Evolutionary conservation across 2,329 filamentous ascomycete species (phyloP).

Genomic region (Epichloe baconii): DNA sequence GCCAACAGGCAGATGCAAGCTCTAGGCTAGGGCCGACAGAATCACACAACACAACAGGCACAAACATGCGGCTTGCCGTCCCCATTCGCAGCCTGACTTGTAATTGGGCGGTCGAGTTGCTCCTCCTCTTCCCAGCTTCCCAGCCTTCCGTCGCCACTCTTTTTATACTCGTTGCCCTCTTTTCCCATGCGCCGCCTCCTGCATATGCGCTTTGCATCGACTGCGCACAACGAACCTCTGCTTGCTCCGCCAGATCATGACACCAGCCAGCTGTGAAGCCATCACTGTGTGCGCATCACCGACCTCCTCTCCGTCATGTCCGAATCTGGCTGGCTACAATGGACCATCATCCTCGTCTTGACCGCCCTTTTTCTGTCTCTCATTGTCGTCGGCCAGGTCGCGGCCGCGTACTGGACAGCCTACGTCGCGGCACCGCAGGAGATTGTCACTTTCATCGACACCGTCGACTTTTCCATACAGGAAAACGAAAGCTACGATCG

Average conservation of each 20-base stretch:
- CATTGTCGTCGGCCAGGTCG: constrained; percentile 39
- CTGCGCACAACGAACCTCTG: not conserved
- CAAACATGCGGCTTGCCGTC: constrained; percentile 1
- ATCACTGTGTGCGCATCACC: constrained; percentile 9
- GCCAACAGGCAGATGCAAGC: too few relatives aligned
- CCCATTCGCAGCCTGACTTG: not conserved
- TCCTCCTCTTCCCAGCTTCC: constrained; percentile 3
- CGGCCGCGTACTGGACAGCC: constrained; percentile 38
- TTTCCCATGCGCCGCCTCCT: not conserved
- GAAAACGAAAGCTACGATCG: constrained; percentile 53
- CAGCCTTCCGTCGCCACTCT: constrained; percentile 1
- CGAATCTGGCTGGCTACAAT: constrained; percentile 37
- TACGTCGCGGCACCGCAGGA: constrained; percentile 46
- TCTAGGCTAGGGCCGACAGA: not conserved
- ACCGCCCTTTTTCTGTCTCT: constrained; percentile 45
- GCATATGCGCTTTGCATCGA: constrained; percentile 1
- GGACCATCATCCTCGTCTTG: constrained; percentile 44
- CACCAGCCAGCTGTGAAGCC: constrained; percentile 5
- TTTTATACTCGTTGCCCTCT: not conserved
- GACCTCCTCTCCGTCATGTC: constrained; percentile 29
- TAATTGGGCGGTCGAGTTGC: constrained; percentile 4
- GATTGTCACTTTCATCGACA: constrained; percentile 43
- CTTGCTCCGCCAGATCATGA: constrained; percentile 4
- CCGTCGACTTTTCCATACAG: constrained; percentile 46
- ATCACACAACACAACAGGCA: not conserved